Evolutionary conservation across 2,329 filamentous ascomycete species (phyloP).

Genomic region (Setomelanomma holmii): DNA sequence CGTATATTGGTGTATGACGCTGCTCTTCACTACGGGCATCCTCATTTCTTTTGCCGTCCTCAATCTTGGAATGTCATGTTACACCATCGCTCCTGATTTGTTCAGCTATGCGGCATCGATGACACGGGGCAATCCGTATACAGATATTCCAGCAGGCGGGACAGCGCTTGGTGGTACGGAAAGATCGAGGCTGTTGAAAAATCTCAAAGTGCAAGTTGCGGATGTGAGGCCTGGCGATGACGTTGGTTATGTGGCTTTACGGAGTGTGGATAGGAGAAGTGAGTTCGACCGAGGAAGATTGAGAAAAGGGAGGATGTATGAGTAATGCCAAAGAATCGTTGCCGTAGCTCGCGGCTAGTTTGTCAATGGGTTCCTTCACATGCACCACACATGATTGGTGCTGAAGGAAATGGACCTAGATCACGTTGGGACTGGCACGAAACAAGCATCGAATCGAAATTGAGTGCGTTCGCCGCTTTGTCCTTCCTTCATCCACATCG

Average conservation of each 20-base stretch:
- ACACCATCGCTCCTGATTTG: slow-evolving; percentile 23
- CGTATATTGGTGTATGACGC: slow-evolving; percentile 1
- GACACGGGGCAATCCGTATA: slow-evolving; percentile 29
- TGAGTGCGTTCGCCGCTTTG: too few relatives aligned
- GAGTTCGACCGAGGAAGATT: background rate
- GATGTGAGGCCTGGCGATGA: slow-evolving; percentile 22
- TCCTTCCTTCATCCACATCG: background rate
- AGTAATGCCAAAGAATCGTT: background rate
- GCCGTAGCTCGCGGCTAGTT: too few relatives aligned
- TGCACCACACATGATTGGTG: background rate
- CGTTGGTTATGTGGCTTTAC: slow-evolving; percentile 30
- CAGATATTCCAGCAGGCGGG: slow-evolving; percentile 17
- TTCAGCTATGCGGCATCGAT: slow-evolving; percentile 27
- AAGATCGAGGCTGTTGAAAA: slow-evolving; percentile 22
- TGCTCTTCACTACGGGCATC: background rate
- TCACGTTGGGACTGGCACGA: background rate
- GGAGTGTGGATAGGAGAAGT: slow-evolving; percentile 4
- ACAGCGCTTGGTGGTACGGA: slow-evolving; percentile 23
- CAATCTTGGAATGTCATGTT: background rate
- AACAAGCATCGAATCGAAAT: too few relatives aligned
- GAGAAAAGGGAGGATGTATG: background rate
- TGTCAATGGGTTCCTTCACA: too few relatives aligned
- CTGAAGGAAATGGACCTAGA: background rate
- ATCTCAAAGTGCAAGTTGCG: slow-evolving; percentile 25
- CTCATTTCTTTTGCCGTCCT: slow-evolving; percentile 3